Conservation (phyloP, 1,284 basidiomycete genomes). For the Boletellus deceptivus region DNA sequence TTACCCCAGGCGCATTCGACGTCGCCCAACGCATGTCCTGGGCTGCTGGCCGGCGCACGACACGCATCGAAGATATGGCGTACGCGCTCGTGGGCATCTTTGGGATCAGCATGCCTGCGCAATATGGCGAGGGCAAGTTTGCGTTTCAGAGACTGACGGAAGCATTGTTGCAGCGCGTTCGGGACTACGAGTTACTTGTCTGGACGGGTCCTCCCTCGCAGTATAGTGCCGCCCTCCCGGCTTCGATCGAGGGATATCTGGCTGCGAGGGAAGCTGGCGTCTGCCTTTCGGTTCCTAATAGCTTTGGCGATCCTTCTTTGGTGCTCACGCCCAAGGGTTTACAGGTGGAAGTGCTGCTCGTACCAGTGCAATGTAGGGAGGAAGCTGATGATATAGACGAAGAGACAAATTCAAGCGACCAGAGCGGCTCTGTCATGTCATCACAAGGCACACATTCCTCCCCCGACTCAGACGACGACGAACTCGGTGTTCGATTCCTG, state of each 20-base stretch:
- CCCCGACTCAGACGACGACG: background rate
- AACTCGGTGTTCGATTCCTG: conserved; percentile 3
- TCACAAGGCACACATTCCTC: background rate
- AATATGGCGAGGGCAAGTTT: conserved; percentile 11
- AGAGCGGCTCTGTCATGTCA: background rate
- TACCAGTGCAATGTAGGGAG: conserved; percentile 5
- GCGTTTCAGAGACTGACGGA: conserved; percentile 15
- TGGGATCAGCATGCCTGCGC: conserved; percentile 8
- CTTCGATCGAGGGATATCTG: conserved; percentile 12
- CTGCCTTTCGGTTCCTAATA: background rate
- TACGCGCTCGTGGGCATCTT: conserved; percentile 16
- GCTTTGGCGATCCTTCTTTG: conserved; percentile 9
- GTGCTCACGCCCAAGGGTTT: conserved; percentile 10
- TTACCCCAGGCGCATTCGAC: conserved; percentile 5
- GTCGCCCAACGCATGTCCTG: conserved; percentile 10
- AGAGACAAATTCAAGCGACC: background rate
- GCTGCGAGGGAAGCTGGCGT: conserved; percentile 2
- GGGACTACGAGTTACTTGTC: conserved; percentile 1
- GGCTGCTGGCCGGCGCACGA: conserved; percentile 11
- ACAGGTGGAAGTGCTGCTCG: conserved; percentile 6
- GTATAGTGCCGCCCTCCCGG: conserved; percentile 8
- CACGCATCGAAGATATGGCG: conserved; percentile 10
- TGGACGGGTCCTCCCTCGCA: conserved; percentile 11
- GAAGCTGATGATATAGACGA: background rate
- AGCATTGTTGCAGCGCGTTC: conserved; percentile 6